Evolutionary conservation across 2,329 filamentous ascomycete genomes (phyloP).

Genomic region (Stagonosporopsis vannaccii): DNA sequence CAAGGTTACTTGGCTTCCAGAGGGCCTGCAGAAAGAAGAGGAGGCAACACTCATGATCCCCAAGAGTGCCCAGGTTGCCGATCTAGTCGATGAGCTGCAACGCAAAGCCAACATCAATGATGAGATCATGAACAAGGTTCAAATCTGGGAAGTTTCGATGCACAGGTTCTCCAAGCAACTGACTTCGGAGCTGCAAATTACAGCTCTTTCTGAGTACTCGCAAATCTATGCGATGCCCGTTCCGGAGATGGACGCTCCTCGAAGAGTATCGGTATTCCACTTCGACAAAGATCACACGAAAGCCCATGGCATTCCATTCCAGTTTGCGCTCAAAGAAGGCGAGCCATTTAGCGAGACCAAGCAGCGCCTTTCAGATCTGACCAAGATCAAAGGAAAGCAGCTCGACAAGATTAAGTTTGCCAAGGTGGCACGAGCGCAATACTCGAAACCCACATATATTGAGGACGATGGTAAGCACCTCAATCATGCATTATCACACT

Average conservation of each 20-base stretch:
- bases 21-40: conserved; percentile 93
- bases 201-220: conserved; percentile 85
- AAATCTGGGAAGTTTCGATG: conserved; percentile 82
- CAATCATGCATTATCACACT: too few relatives aligned
- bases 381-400: conserved; percentile 95
- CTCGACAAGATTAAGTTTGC: conserved; percentile 99
- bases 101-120: conserved; percentile 83
- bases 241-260: conserved; percentile 70
- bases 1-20: conserved; percentile 83
- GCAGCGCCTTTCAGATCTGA: conserved; percentile 90
- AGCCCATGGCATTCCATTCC: conserved; percentile 88
- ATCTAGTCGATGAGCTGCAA: conserved; percentile 77
- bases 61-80: conserved; percentile 81
- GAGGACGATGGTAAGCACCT: conserved; percentile 75
- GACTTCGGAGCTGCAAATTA: conserved; percentile 72
- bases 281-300: conserved; percentile 90
- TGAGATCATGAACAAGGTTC: conserved; percentile 75
- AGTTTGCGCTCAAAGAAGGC: conserved; percentile 83
- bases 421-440: conserved; percentile 69
- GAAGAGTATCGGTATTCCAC: conserved; percentile 85
- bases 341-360: conserved; percentile 92
- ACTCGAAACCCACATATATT: conserved; percentile 81
- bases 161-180: conserved; percentile 87
- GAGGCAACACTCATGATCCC: conserved; percentile 82
- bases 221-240: conserved; percentile 81